Evolutionary conservation across 768 basidiomycete genomes (phyloP).

Genomic region (Kwoniella pini): DNA sequence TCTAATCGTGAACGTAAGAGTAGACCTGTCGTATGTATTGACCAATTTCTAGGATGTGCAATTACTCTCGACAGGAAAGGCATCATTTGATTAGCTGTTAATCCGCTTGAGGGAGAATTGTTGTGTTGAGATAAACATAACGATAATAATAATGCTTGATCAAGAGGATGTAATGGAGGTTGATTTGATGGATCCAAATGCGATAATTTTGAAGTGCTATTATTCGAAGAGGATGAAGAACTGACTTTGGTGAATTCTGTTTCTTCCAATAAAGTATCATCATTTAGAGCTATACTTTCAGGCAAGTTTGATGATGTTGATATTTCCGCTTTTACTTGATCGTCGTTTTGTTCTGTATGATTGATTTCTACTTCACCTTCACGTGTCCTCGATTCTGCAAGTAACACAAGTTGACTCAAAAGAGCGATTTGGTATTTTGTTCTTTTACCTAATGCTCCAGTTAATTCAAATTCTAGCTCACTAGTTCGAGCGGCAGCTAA

Average conservation of each 20-base stretch:
- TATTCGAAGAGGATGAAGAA: constrained; percentile 40
- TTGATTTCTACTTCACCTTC: constrained; percentile 40
- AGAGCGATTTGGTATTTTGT: constrained; percentile 90
- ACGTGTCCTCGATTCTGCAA: constrained; percentile 77
- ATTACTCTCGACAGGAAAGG: constrained; percentile 90
- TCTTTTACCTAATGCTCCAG: constrained; percentile 86
- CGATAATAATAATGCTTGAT: constrained; percentile 87
- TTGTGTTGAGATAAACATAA: constrained; percentile 79
- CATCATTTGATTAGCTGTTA: constrained; percentile 87
- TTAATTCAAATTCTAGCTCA: constrained; percentile 82
- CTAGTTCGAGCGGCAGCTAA: constrained; percentile 73
- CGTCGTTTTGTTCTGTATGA: constrained; percentile 18
- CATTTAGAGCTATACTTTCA: constrained; percentile 81
- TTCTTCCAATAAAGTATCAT: constrained; percentile 92
- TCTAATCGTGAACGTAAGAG: constrained; percentile 90
- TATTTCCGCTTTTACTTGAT: background rate
- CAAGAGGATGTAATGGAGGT: constrained; percentile 84
- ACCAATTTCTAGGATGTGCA: constrained; percentile 87
- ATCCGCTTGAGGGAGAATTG: constrained; percentile 82
- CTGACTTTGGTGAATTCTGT: constrained; percentile 83
- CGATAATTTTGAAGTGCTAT: constrained; percentile 58
- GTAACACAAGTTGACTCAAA: constrained; percentile 83
- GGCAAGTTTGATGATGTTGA: constrained; percentile 49
- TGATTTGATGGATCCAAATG: constrained; percentile 82
- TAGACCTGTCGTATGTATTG: constrained; percentile 93